phyloP scores from a whole-genome alignment of 2,329 filamentous ascomycete species.

The Xylariomycetidae sp. region DNA sequence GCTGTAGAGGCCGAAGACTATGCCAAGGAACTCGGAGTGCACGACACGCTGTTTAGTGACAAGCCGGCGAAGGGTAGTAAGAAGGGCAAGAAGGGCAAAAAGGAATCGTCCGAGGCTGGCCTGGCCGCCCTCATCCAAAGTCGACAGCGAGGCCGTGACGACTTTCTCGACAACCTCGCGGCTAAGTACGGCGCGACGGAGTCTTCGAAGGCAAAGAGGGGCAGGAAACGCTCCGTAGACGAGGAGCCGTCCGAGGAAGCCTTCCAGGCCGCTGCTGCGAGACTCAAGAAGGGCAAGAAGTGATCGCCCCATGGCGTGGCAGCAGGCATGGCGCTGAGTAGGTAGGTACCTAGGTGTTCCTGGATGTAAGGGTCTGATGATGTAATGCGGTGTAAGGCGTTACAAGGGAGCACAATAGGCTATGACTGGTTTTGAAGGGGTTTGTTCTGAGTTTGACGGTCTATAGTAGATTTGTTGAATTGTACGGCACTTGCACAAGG shows the following conservation, averaged over 20 bases:
- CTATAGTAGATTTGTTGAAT: too few relatives aligned
- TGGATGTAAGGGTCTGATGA: too few relatives aligned
- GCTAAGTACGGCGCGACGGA: constrained; percentile 61
- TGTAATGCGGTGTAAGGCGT: too few relatives aligned
- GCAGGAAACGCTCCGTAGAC: constrained; percentile 44
- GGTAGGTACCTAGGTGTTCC: too few relatives aligned
- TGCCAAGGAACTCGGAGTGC: constrained; percentile 67
- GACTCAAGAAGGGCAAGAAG: constrained; percentile 32
- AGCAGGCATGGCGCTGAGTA: too few relatives aligned
- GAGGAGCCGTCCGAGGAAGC: constrained; percentile 59
- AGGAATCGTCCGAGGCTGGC: constrained; percentile 38
- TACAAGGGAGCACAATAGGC: too few relatives aligned
- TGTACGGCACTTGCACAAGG: too few relatives aligned
- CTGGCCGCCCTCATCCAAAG: constrained; percentile 68
- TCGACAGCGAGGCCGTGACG: constrained; percentile 49
- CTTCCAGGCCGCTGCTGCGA: constrained; percentile 51
- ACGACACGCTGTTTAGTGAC: constrained; percentile 66
- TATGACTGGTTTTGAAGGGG: too few relatives aligned
- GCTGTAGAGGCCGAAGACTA: constrained; percentile 67
- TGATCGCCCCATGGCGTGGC: too few relatives aligned
- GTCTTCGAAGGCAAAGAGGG: constrained; percentile 44
- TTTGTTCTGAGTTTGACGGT: too few relatives aligned
- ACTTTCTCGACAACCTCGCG: constrained; percentile 67
- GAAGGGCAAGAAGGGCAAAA: constrained; percentile 35
- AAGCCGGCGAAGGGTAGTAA: too few relatives aligned